Base-by-base conservation (phyloP, 192 early-diverging fungal species). In the Linnemannia elongata region DNA sequence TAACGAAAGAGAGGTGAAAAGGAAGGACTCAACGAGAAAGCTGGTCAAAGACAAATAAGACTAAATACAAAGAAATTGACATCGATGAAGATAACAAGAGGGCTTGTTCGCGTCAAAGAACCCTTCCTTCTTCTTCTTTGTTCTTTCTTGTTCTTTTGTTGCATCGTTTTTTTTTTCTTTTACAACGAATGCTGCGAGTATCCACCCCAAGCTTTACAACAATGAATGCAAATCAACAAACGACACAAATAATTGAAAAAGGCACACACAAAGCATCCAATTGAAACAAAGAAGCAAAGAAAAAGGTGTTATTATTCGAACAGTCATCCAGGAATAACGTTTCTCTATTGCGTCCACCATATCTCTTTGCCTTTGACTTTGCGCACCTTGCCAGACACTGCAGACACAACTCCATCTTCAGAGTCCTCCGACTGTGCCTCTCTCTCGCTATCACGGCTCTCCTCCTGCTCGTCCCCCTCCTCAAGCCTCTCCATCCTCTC, bases 261-360 rank as follows among this genome's bases (percentile, higher is more conserved):
- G 18, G 20, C 20, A 52, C 15, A 60, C 2, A 27, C n/a, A 1
- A 27, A 60, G n/a, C n/a, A 27, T 6, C 4, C 55, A 60, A 60
- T 27, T n/a, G n/a, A 60, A 60, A 60, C 55, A 60, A 60, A 60
- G n/a, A 27, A 27, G 18, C 7, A 60, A 66, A 30, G 30, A 66
- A 27, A 27, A 33, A 33, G 10, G 55, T 57, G n/a, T 57, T 27
- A 2, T 57, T 27, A 0, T 27, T 39, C 3, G 38, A 39, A 39
- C 38, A 39, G 3, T 5, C 38, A 39, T 1, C 38, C 38, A 39
- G 38, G 22, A 66, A 33, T 4, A 66, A 66, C 2, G n/a, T n/a
- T n/a, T n/a, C n/a, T n/a, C 60, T 82, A 76, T 27, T 76, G 74
- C 2, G 81, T 57, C 81, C 81, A 82, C 81, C 82, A 85, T n/a